Conservation (phyloP, 768 basidiomycete species). For the Mycena indigotica region DNA sequence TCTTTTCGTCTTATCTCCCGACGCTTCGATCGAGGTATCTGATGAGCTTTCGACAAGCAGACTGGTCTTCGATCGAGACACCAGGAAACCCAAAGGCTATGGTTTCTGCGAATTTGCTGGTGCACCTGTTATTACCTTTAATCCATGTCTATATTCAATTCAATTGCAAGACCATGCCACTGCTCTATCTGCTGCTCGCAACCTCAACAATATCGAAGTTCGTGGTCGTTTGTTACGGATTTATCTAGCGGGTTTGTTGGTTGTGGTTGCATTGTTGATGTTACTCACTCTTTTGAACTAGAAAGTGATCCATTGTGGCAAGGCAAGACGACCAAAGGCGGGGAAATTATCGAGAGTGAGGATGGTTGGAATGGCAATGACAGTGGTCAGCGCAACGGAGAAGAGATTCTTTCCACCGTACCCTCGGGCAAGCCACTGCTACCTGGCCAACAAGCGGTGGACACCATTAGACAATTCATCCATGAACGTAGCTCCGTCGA, state of each 20-base stretch:
- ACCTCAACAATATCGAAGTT: slow-evolving; percentile 90
- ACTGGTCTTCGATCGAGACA: slow-evolving; percentile 86
- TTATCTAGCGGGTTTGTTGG: slow-evolving; percentile 89
- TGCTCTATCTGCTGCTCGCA: slow-evolving; percentile 91
- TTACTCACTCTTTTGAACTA: no score
- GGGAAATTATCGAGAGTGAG: slow-evolving; percentile 69
- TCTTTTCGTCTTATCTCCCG: no score
- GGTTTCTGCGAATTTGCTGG: slow-evolving; percentile 93
- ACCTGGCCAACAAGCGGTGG: slow-evolving; percentile 70
- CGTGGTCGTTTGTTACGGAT: slow-evolving; percentile 92
- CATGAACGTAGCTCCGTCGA: slow-evolving; percentile 76
- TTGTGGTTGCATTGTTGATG: no score
- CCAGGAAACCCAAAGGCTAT: slow-evolving; percentile 91
- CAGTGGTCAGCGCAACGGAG: no score
- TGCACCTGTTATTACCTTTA: slow-evolving; percentile 55
- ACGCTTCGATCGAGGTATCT: no score
- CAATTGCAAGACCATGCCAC: slow-evolving; percentile 86
- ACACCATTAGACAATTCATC: slow-evolving; percentile 83
- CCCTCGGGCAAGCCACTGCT: slow-evolving; percentile 78
- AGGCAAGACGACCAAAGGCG: slow-evolving; percentile 85
- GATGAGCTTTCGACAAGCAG: no score
- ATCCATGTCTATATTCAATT: no score
- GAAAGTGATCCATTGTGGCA: slow-evolving; percentile 92
- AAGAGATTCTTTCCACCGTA: slow-evolving; percentile 62
- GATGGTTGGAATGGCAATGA: no score